A percentile compares a stretch with the other conserved stretches of the same genome.
phyloP scores from a whole-genome alignment of 768 basidiomycete species.

The Ephemerocybe angulata region DNA sequence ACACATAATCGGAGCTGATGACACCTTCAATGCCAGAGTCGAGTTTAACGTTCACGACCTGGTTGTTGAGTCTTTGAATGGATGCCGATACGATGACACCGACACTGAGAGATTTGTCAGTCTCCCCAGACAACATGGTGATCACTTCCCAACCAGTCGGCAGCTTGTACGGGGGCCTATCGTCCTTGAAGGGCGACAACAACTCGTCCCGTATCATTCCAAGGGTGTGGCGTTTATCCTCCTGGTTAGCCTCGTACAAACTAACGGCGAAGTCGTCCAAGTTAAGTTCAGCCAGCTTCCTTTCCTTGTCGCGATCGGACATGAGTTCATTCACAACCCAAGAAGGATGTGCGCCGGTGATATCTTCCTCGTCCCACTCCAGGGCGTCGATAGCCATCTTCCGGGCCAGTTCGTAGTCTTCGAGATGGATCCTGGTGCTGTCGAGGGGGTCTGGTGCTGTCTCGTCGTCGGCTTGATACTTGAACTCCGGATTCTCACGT shows the following conservation, averaged over 20 bases:
- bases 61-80: slow-evolving; percentile 52
- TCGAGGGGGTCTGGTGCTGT: slow-evolving; percentile 86
- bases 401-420: slow-evolving; percentile 95
- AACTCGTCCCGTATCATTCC: slow-evolving; percentile 87
- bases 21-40: slow-evolving; percentile 91
- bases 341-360: slow-evolving; percentile 89
- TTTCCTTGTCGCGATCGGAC: slow-evolving; percentile 72
- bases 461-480: slow-evolving; percentile 66
- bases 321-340: slow-evolving; percentile 84
- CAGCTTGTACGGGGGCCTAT: slow-evolving; percentile 57
- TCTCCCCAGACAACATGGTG: slow-evolving; percentile 96
- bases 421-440: slow-evolving; percentile 92
- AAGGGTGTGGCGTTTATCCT: slow-evolving; percentile 86
- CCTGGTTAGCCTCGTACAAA: slow-evolving; percentile 76
- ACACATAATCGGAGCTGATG: slow-evolving; percentile 58
- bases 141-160: slow-evolving; percentile 78
- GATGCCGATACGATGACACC: slow-evolving; percentile 82
- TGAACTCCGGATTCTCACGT: slow-evolving; percentile 52
- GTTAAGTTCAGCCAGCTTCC: slow-evolving; percentile 85
- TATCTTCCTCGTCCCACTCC: slow-evolving; percentile 96
- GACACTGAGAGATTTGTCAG: slow-evolving; percentile 64
- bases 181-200: slow-evolving; percentile 74
- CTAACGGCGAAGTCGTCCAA: slow-evolving; percentile 95
- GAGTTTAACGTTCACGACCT: slow-evolving; percentile 64
- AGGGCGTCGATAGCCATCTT: slow-evolving; percentile 99